Evolutionary conservation across 352 stramenopile species (phyloP).

Genomic region (Globisporangium apiculatum): DNA sequence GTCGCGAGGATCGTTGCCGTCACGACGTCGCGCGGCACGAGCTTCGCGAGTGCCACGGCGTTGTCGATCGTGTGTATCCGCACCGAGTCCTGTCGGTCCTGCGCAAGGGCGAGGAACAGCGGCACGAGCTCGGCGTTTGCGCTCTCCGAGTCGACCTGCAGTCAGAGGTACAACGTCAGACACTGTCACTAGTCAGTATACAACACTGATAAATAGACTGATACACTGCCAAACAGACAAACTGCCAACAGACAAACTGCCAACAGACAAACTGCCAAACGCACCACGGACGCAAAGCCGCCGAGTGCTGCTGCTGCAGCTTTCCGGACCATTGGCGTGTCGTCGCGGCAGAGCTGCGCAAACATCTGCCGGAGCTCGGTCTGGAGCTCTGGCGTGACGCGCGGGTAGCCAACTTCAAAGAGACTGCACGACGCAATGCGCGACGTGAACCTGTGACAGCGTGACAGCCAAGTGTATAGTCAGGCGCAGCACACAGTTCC

Average conservation of each 20-base stretch:
- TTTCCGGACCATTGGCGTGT: constrained; percentile 97
- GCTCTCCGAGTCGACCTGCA: constrained; percentile 51
- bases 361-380: constrained; percentile 90
- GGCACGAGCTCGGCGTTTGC: constrained; percentile 74
- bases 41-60: constrained; percentile 90
- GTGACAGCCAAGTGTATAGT: neutral
- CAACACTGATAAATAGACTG: neutral
- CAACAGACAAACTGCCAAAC: neutral
- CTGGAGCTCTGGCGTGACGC: constrained; percentile 51
- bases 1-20: constrained; percentile 84
- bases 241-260: neutral
- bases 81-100: constrained; percentile 95
- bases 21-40: constrained; percentile 70
- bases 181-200: neutral
- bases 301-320: constrained; percentile 87
- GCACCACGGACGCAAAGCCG: constrained; percentile 67
- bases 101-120: constrained; percentile 74
- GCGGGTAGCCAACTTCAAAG: constrained; percentile 68
- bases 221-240: neutral
- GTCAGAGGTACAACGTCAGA: neutral
- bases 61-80: constrained; percentile 97
- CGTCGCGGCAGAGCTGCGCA: constrained; percentile 91
- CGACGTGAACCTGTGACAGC: constrained; percentile 51
- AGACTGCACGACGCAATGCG: constrained; percentile 81
- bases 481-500: neutral